Evolutionary conservation across 2,329 filamentous ascomycete species (phyloP), one percentile per base, ranked within the genome.

Genomic region (Emmonsia crescens): DNA sequence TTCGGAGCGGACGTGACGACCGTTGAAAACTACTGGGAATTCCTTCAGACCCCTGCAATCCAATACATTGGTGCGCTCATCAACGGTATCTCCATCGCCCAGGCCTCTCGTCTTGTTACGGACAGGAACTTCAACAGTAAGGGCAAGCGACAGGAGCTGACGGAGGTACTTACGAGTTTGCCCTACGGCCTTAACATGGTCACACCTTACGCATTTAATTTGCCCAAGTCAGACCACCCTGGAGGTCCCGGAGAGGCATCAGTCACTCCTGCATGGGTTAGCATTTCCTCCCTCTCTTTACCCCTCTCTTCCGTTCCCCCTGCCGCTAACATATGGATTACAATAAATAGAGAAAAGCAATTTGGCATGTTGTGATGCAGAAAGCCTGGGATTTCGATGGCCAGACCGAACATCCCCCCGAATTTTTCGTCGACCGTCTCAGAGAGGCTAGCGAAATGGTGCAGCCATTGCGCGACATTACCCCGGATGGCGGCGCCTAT

Each of bases 401-500:
- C 59, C 48, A 61, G 61, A 40, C 46, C 61, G 29, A 57, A 33
- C 38, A 61, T 57, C n/a, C 64, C 21, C 63, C 64, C 1, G 57
- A 57, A 27, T 40, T 62, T 36, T 59, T 67, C n/a, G 21, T 54
- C n/a, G 40, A 58, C 14, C 61, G 62, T 21, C 66, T 63, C 57
- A 61, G 59, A 59, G 29, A 57, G 21, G 63, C 63, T 2, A 63
- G 64, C 59, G 61, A 60, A 0, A 54, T 63, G 4, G 61, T 67
- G 44, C 59, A 65, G 21, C 57, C 64, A 14, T 42, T 68, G 54
- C 64, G 65, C 3, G 38, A 66, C 4, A 61, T 68, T 49, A 65
- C 63, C 0, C 64, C 66, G 3, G 40, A 16, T 1, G 57, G 61
- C 5, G 66, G 74, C 2, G 68, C 67, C 6, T 79, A 80, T 62